Conservation (phyloP, 176 grass and related monocot genomes). For the Zoysia pacifica region DNA sequence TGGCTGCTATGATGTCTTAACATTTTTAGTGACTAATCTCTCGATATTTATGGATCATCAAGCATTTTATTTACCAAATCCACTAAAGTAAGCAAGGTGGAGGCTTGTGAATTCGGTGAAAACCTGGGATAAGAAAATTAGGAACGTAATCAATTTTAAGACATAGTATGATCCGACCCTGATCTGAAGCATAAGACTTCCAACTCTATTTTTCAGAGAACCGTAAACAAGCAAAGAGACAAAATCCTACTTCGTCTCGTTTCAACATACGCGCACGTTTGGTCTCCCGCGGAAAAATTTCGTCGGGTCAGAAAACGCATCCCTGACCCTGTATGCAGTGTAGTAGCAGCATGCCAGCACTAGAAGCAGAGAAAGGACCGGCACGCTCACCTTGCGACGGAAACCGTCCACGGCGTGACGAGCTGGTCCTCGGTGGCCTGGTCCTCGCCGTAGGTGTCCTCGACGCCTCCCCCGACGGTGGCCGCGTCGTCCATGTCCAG, state of each 20-base stretch:
- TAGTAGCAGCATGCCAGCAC: not conserved
- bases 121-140: not conserved
- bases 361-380: not conserved
- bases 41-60: not conserved
- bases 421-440: constrained; percentile 82
- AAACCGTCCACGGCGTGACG: constrained; percentile 90
- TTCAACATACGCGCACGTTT: not conserved
- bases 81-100: not conserved
- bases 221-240: too few relatives aligned
- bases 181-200: not conserved
- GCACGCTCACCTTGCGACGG: constrained; percentile 73
- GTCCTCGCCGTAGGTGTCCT: constrained; percentile 90
- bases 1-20: not conserved
- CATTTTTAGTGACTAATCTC: constrained; percentile 7
- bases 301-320: constrained; percentile 19
- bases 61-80: not conserved
- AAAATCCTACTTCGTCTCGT: not conserved
- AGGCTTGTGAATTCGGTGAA: not conserved
- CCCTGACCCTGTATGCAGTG: not conserved
- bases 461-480: constrained; percentile 70
- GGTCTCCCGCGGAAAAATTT: not conserved
- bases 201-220: not conserved
- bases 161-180: constrained; percentile 5
- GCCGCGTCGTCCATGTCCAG: constrained; percentile 65
- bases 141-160: not conserved